These are phyloP conservation scores for Lepidium africanum DNA, from an alignment of 345 rosid genomes.

Conservation along the genomic window DNA sequence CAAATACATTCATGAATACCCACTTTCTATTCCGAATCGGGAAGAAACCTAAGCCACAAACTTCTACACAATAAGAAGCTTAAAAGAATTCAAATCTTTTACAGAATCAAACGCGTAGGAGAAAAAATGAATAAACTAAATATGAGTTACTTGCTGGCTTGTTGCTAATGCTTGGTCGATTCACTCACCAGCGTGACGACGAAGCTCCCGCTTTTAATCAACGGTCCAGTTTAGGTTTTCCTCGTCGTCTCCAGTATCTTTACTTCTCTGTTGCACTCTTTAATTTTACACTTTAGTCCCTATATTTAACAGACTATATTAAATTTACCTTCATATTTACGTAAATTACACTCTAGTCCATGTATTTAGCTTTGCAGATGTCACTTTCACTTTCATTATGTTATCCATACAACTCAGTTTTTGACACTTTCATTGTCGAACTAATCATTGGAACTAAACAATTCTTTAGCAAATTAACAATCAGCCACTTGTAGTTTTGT, in stretches of 20 bases:
- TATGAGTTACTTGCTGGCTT: background rate
- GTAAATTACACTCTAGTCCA: background rate
- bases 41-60: background rate
- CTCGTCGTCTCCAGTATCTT: background rate
- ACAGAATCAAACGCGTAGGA: background rate
- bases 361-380: background rate
- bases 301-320: background rate
- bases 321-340: background rate
- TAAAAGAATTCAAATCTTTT: background rate
- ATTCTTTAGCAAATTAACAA: background rate
- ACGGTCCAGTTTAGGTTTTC: background rate
- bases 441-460: background rate
- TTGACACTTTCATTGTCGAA: slow-evolving; percentile 17
- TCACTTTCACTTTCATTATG: slow-evolving; percentile 14
- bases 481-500: background rate
- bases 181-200: background rate
- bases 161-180: background rate
- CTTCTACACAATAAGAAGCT: background rate
- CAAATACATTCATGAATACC: background rate
- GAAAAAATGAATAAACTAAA: background rate
- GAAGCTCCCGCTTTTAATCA: background rate
- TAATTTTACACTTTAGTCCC: background rate
- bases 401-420: background rate
- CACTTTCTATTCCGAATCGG: background rate
- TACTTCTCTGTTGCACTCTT: background rate